Evolutionary conservation across 495 filamentous ascomycete species (phyloP).

Genomic region (Evernia prunastri): DNA sequence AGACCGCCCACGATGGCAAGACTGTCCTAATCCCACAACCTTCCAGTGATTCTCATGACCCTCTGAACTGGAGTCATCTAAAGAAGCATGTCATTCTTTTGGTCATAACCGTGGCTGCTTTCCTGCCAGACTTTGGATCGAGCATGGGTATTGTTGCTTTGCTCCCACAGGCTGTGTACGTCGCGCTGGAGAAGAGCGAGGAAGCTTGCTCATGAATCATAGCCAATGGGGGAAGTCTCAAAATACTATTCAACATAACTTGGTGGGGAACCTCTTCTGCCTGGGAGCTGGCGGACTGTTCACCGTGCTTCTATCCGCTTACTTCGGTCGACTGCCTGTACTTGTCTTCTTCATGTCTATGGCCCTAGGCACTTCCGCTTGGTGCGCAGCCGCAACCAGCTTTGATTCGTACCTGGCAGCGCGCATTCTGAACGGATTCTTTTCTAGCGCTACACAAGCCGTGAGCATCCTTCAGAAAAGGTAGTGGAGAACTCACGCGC

Average conservation of each 20-base stretch:
- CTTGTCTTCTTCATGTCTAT: constrained; percentile 52
- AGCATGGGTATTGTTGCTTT: constrained; percentile 50
- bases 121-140: constrained; percentile 53
- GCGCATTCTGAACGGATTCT: constrained; percentile 57
- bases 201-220: constrained; percentile 2
- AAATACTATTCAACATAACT: constrained; percentile 47
- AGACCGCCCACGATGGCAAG: constrained; percentile 14
- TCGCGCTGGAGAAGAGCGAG: neutral
- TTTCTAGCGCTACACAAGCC: constrained; percentile 49
- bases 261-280: constrained; percentile 55
- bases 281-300: constrained; percentile 51
- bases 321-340: constrained; percentile 54
- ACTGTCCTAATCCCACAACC: constrained; percentile 49
- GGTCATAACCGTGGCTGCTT: constrained; percentile 46
- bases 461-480: constrained; percentile 19
- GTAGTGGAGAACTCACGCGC: neutral
- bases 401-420: constrained; percentile 54
- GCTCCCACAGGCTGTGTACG: constrained; percentile 45
- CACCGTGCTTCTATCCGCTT: constrained; percentile 48
- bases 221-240: constrained; percentile 32
- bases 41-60: constrained; percentile 48
- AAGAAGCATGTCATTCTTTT: constrained; percentile 51
- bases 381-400: constrained; percentile 47
- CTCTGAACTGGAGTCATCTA: constrained; percentile 50
- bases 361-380: constrained; percentile 43